phyloP scores from a whole-genome alignment of 148 eudicot species.

The Agrostemma githago region DNA sequence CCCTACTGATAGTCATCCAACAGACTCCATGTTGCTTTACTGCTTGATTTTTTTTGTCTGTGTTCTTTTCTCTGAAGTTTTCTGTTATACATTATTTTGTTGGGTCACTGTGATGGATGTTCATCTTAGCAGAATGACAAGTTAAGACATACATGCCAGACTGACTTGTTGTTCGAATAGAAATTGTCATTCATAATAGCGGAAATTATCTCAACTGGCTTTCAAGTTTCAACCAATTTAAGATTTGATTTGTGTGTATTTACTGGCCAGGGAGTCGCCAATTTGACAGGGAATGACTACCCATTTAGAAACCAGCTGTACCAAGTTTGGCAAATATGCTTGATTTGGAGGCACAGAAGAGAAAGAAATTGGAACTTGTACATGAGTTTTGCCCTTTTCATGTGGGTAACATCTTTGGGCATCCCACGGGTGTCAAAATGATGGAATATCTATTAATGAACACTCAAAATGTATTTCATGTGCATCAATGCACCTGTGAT shows the following conservation, averaged over 20 bases:
- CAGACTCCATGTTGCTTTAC: background rate
- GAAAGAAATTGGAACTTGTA: background rate
- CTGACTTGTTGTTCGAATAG: background rate
- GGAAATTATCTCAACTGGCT: background rate
- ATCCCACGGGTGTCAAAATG: background rate
- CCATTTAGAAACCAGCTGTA: background rate
- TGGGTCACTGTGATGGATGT: conserved; percentile 1
- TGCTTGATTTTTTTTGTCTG: background rate
- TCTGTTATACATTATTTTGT: background rate
- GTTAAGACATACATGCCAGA: background rate
- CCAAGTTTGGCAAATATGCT: background rate
- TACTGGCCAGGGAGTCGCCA: conserved; percentile 9
- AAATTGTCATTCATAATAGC: background rate
- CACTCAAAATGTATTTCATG: conserved; percentile 9
- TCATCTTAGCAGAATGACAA: background rate
- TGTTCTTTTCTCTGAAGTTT: background rate
- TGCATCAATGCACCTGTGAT: background rate
- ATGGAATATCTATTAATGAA: background rate
- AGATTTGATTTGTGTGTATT: conserved; percentile 6
- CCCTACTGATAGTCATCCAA: background rate
- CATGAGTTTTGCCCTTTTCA: conserved; percentile 7
- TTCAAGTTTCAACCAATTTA: conserved; percentile 10
- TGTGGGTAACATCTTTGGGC: conserved; percentile 5
- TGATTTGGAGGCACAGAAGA: conserved; percentile 8
- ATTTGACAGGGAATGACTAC: conserved; percentile 3